A percentile compares a stretch with the other conserved stretches of the same genome.
phyloP scores from a whole-genome alignment of 108 stramenopile species.

The Cyclotella choctawhatcheeana region DNA sequence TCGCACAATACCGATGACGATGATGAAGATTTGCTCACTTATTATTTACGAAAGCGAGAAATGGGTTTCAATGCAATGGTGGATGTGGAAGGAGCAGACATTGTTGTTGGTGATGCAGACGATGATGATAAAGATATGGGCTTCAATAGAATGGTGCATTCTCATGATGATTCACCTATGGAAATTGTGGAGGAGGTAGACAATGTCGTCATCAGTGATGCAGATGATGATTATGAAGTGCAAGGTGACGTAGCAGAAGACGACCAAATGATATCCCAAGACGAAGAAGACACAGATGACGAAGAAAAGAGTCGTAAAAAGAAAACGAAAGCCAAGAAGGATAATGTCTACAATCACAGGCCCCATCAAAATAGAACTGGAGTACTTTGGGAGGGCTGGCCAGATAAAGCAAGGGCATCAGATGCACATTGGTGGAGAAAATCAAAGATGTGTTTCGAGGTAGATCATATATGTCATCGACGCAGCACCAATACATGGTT shows the following conservation, averaged over 20 bases:
- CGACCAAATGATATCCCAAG: neutral
- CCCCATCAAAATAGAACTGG: conserved; percentile 12
- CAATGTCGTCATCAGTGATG: neutral
- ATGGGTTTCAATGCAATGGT: neutral
- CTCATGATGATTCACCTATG: neutral
- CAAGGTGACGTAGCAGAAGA: neutral
- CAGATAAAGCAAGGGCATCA: neutral
- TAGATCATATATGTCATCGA: conserved; percentile 38
- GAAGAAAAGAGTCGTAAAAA: neutral
- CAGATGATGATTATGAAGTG: neutral
- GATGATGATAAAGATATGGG: neutral
- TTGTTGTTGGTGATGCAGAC: no score
- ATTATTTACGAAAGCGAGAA: conserved; percentile 1
- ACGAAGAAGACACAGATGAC: neutral
- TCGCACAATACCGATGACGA: neutral
- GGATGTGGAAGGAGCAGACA: neutral
- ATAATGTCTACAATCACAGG: neutral
- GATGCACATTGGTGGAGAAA: conserved; percentile 21
- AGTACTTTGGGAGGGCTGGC: conserved; percentile 6
- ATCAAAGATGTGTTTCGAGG: conserved; percentile 9
- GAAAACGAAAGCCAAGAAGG: neutral
- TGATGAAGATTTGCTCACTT: conserved; percentile 1
- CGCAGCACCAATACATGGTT: conserved; percentile 30
- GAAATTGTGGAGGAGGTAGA: neutral
- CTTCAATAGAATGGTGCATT: neutral